Evolutionary conservation across 2,329 filamentous ascomycete genomes (phyloP), one percentile per base, ranked within the genome.

Genomic region (Penicillium sp.): DNA sequence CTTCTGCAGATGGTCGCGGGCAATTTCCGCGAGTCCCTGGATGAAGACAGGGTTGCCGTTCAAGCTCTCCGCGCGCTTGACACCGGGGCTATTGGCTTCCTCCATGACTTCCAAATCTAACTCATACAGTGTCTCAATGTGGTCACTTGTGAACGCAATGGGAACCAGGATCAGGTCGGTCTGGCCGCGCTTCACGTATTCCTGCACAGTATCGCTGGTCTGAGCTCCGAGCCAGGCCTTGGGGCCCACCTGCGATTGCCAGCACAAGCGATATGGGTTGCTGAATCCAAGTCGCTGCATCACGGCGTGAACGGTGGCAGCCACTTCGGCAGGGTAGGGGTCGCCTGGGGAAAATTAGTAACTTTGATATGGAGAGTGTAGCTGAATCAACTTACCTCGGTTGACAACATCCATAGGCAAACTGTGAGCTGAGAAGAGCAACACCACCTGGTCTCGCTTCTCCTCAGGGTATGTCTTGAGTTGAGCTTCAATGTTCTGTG

Each of bases 361-460:
- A 36, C 4, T n/a, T 21, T 24, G 39, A 5, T 8, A n/a, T 6
- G 5, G 14, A 14, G 36, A 52, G 5, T 16, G 5, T 16, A 42
- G 5, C 21, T 5, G 7, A 22, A 22, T 18, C 22, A 41, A 65
- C 76, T 57, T 75, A 88, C 88, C 87, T 81, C 93, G 84, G 77
- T 99, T 99, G 50, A 99, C 92, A 8, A 99, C 94, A 50, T 88
- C 89, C 94, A 99, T 99, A 36, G 94, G 94, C 63, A 99, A 77
- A 67, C 91, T 96, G 77, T 99, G 94, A 1, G 94, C 94, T 3
- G 92, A 96, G 75, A 97, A 99, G 14, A 99, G 80, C 36, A 99
- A 77, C 3, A 97, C 87, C 1, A 93, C 94, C 57, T 90, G 80
- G 53, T 89, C 86, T 61, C 92, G 82, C 61, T 86, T 83, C 57